A percentile compares a stretch with the other conserved stretches of the same genome.
These are phyloP conservation scores for Picea mariana DNA, from an alignment of 83 land plant species.

Conservation along the genomic window DNA sequence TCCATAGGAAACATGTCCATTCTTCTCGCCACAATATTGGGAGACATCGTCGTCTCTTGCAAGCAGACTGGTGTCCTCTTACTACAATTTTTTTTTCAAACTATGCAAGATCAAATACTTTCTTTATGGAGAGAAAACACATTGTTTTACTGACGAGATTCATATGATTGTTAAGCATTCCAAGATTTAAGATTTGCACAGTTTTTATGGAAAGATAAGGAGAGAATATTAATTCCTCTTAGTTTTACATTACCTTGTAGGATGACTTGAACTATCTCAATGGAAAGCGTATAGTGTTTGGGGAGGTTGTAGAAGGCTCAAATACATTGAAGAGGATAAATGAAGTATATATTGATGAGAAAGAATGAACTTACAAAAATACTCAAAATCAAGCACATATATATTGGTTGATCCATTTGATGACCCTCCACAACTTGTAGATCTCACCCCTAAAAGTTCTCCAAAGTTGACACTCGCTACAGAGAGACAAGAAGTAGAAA, in stretches of 20 bases:
- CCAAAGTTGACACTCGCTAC: too few species aligned
- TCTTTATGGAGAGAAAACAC: too few species aligned
- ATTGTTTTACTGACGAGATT: conserved; percentile 62
- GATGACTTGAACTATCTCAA: conserved; percentile 93
- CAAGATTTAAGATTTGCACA: conserved; percentile 77
- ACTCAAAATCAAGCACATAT: conserved; percentile 18
- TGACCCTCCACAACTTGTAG: too few species aligned
- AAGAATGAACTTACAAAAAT: conserved; percentile 79
- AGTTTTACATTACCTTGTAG: conserved; percentile 90
- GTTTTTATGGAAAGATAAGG: conserved; percentile 99
- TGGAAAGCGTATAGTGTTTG: conserved; percentile 97
- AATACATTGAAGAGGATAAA: conserved; percentile 82
- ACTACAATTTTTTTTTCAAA: too few species aligned
- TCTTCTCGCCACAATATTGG: too few species aligned
- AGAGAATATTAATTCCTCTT: conserved; percentile 92
- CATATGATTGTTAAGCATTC: conserved; percentile 84
- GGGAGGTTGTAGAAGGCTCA: conserved; percentile 85
- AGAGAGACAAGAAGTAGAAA: conserved; percentile 41
- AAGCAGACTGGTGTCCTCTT: too few species aligned
- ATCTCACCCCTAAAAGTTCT: too few species aligned
- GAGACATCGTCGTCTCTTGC: too few species aligned
- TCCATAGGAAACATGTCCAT: too few species aligned
- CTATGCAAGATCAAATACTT: too few species aligned
- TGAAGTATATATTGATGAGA: conserved; percentile 92
- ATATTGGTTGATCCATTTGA: too few species aligned